phyloP scores from a whole-genome alignment of 345 rosid species.

The Eucalyptus erythrocorys region DNA sequence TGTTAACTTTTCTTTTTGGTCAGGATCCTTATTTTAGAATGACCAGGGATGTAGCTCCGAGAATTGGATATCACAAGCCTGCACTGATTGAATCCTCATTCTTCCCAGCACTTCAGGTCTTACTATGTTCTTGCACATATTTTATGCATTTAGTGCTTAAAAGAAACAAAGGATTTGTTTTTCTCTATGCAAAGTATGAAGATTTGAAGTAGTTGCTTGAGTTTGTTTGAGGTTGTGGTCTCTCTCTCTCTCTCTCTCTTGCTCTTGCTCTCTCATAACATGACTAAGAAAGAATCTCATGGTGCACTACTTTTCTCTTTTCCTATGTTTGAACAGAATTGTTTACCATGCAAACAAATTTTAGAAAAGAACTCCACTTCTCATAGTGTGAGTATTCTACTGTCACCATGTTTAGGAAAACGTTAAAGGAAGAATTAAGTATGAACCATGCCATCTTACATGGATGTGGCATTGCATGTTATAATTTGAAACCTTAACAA shows the following conservation, averaged over 20 bases:
- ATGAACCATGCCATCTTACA: background rate
- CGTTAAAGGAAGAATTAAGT: background rate
- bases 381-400: background rate
- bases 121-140: background rate
- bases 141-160: background rate
- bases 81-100: conserved; percentile 77
- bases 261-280: background rate
- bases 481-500: background rate
- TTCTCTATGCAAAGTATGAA: background rate
- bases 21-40: conserved; percentile 99
- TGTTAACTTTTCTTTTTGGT: background rate
- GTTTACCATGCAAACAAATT: background rate
- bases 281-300: background rate
- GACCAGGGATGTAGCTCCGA: conserved; percentile 98
- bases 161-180: background rate
- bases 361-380: background rate
- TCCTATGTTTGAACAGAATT: background rate
- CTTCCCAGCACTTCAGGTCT: conserved; percentile 81
- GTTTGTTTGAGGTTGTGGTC: background rate
- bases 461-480: background rate
- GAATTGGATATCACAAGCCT: conserved; percentile 89
- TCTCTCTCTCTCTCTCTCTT: background rate
- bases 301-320: background rate
- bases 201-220: background rate
- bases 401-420: background rate